Conservation (phyloP, 768 basidiomycete species). For the Suillus ampliporus region DNA sequence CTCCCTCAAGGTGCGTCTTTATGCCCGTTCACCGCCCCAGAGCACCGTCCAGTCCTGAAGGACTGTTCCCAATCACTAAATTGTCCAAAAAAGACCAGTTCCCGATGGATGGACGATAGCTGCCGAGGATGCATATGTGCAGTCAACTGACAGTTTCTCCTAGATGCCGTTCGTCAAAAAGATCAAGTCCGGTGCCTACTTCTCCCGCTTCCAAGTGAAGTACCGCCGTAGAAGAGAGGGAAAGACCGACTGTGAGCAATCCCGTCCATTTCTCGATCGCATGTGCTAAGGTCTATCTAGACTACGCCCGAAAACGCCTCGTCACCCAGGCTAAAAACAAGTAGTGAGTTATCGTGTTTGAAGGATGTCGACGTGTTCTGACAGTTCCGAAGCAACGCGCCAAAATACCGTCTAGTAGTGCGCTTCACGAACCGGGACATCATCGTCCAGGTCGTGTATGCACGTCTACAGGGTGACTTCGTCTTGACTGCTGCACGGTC, state of each 20-base stretch:
- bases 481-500: slow-evolving; percentile 89
- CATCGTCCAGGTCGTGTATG: slow-evolving; percentile 95
- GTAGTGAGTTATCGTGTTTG: slow-evolving; percentile 61
- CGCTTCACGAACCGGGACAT: slow-evolving; percentile 98
- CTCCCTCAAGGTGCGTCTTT: slow-evolving; percentile 46
- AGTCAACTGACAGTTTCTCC: slow-evolving; percentile 24
- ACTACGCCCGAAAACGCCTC: slow-evolving; percentile 97
- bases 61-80: not conserved
- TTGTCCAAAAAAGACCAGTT: not conserved
- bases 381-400: slow-evolving; percentile 70
- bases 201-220: slow-evolving; percentile 98
- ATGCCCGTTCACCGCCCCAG: not conserved
- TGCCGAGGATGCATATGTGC: slow-evolving; percentile 33
- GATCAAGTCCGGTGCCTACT: slow-evolving; percentile 96
- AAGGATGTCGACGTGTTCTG: slow-evolving; percentile 12
- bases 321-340: slow-evolving; percentile 99
- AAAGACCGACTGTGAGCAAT: slow-evolving; percentile 91
- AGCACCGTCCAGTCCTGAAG: not conserved
- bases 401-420: slow-evolving; percentile 98
- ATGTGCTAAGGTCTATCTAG: slow-evolving; percentile 43
- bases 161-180: slow-evolving; percentile 98
- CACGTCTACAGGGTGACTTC: slow-evolving; percentile 97
- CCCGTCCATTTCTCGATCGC: not conserved
- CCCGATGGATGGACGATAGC: slow-evolving; percentile 38
- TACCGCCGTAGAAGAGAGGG: slow-evolving; percentile 97